These are phyloP conservation scores for Solanum infundibuliforme DNA, from an alignment of 257 asterid species.

Conservation along the genomic window DNA sequence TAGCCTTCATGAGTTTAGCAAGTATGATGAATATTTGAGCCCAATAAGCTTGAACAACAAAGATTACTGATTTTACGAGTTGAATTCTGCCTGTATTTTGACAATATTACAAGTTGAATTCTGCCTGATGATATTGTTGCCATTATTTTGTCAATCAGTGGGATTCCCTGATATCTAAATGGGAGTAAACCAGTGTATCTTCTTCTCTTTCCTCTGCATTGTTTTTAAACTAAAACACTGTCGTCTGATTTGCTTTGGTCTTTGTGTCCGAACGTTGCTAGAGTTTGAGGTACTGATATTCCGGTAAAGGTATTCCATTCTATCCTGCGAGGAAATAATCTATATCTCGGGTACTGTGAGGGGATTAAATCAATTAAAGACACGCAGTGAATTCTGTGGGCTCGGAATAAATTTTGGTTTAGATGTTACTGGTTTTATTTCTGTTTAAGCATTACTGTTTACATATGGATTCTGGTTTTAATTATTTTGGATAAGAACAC, in stretches of 20 bases:
- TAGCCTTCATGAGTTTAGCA: too few relatives aligned
- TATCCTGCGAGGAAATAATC: neutral
- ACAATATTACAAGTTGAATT: too few relatives aligned
- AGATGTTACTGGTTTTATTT: neutral
- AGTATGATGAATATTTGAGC: neutral
- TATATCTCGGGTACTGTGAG: neutral
- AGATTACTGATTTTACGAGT: too few relatives aligned
- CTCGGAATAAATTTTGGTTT: neutral
- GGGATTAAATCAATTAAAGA: neutral
- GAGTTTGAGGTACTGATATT: neutral
- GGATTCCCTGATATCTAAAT: neutral
- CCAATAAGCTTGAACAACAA: neutral
- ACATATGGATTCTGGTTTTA: neutral
- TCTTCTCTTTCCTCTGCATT: neutral
- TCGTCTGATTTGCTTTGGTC: neutral
- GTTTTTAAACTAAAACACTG: neutral
- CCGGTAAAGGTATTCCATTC: neutral
- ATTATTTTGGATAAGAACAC: neutral
- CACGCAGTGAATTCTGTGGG: neutral
- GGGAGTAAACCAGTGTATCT: neutral
- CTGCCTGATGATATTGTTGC: neutral
- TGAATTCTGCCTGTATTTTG: too few relatives aligned
- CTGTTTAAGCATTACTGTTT: neutral
- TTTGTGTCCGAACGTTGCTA: neutral
- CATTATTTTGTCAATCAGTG: neutral